Percentiles rank a stretch among this genome's conserved stretches.
Conservation (phyloP, 805 yeast genomes). For the Torulaspora microellipsoides region DNA sequence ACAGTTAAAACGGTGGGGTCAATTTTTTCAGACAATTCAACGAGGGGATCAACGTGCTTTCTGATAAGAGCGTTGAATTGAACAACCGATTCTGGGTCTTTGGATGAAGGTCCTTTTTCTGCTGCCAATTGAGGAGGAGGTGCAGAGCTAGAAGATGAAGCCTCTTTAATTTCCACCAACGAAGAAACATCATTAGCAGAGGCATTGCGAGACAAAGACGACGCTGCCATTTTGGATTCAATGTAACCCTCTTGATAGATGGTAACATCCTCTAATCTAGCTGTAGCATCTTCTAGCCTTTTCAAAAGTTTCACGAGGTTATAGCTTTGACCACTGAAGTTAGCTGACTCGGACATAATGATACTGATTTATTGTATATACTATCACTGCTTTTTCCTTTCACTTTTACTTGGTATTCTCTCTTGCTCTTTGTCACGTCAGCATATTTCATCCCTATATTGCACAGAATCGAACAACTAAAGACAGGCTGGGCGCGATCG, state of each 20-base stretch:
- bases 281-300: constrained; percentile 88
- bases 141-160: constrained; percentile 14
- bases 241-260: constrained; percentile 63
- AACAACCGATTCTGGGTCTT: constrained; percentile 40
- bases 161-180: constrained; percentile 13
- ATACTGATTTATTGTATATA: too few species aligned
- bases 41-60: constrained; percentile 56
- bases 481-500: too few species aligned
- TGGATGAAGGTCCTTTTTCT: constrained; percentile 11
- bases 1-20: constrained; percentile 47
- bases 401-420: neutral
- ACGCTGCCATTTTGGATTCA: constrained; percentile 31
- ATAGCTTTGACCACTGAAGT: constrained; percentile 60
- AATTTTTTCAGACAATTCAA: constrained; percentile 36
- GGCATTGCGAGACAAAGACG: constrained; percentile 1
- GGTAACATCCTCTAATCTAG: constrained; percentile 86
- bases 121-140: constrained; percentile 5
- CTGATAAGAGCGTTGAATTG: constrained; percentile 54
- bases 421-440: too few species aligned
- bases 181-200: constrained; percentile 20
- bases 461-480: too few species aligned
- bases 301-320: constrained; percentile 76
- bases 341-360: constrained; percentile 12
- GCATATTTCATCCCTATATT: too few species aligned
- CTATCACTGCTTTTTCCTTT: constrained; percentile 2